Conservation (phyloP, 2,329 filamentous ascomycete species). For the Drechslerella coelobrocha region DNA sequence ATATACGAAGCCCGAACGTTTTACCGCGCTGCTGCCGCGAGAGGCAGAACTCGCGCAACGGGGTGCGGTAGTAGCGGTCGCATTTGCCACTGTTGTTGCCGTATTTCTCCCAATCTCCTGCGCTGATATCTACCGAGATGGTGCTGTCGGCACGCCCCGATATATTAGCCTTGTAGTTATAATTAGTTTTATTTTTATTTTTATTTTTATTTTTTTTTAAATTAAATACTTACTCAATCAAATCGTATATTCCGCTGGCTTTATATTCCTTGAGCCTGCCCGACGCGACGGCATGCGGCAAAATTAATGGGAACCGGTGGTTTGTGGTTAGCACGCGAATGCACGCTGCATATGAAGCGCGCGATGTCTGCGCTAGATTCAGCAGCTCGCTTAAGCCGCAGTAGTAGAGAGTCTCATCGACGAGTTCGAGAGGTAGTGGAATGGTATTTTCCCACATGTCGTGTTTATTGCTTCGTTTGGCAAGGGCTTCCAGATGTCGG, state of each 20-base stretch:
- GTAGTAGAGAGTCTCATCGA: conserved; percentile 12
- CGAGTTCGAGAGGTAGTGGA: conserved; percentile 20
- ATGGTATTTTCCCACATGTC: conserved; percentile 9
- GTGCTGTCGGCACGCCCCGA: conserved; percentile 19
- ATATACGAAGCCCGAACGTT: conserved; percentile 13
- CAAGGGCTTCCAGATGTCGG: too few relatives aligned
- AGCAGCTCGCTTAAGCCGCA: not conserved
- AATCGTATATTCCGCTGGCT: not conserved
- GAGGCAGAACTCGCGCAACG: conserved; percentile 1
- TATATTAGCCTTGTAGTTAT: not conserved
- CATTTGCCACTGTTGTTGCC: not conserved
- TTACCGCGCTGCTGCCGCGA: not conserved
- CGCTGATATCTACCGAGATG: conserved; percentile 14
- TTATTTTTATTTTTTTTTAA: not conserved
- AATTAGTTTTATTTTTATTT: not conserved
- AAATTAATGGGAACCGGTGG: conserved; percentile 7
- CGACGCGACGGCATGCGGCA: conserved; percentile 11
- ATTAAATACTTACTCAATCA: conserved; percentile 16
- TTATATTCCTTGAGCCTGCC: not conserved
- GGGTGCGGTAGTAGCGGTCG: not conserved
- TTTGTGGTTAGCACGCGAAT: conserved; percentile 1
- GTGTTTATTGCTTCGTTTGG: too few relatives aligned
- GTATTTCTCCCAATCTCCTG: not conserved
- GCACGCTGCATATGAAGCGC: not conserved
- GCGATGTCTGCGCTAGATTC: conserved; percentile 26